Evolutionary conservation across 768 basidiomycete genomes (phyloP), one percentile per base, ranked within the genome.

Genomic region (Termitomyces sp.): DNA sequence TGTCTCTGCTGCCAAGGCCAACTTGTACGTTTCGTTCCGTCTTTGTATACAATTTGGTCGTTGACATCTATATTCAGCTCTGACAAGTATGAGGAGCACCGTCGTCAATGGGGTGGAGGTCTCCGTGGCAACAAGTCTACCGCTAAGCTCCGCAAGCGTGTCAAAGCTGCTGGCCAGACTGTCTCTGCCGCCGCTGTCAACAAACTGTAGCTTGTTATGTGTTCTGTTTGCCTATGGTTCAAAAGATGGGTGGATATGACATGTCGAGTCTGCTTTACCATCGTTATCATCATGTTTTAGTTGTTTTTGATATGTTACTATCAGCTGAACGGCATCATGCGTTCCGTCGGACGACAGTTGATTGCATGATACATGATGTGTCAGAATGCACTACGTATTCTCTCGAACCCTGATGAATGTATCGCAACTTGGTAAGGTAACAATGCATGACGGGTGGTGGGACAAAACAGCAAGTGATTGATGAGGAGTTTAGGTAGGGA

Each of bases 71-170:
- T 35, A 14, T 38, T 53, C 61, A 92, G 90, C 82, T 78, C 88
- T 56, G 91, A 92, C 75, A 98, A 96, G 78, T 92, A 92, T 76
- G 95, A 96, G 64, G 94, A 95, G 66, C 81, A 88, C 54, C 87
- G 92, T 63, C 85, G 90, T 69, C 85, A 86, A 65, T 98, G 96
- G 96, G 94, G 95, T 73, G 95, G 95, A 80, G 95, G 95, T 72
- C 66, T 93, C 70, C 92, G 93, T 77, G 94, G 94, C 65, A 87
- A 90, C 83, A 96, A 97, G 80, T 93, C 92, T 40, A 85, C 91
- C 47, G 88, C 90, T 73, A 96, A 91, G 90, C 81, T 97, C 69
- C 82, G 87, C 74, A 94, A 93, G 79, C 88, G 94, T 63, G 94
- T 94, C 61, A 96, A 94, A 84, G 92, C 92, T 65, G 76, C 87